phyloP scores from a whole-genome alignment of 164 flowering plant genomes.

The Warburgia ugandensis region DNA sequence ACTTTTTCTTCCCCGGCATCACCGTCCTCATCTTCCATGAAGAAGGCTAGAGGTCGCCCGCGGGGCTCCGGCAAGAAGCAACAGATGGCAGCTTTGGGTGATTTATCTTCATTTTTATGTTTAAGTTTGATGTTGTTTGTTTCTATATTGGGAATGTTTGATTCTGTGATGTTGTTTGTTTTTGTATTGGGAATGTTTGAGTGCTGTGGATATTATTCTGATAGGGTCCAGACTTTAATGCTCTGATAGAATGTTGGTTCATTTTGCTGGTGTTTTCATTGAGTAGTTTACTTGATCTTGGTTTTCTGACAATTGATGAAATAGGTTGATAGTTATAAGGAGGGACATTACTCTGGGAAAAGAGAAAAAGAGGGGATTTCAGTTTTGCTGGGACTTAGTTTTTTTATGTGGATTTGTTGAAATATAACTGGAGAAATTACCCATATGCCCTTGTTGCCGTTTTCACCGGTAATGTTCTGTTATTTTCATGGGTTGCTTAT shows the following conservation, averaged over 20 bases:
- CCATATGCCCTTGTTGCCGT: constrained; percentile 26
- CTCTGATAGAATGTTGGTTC: constrained; percentile 6
- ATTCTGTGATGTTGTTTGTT: background rate
- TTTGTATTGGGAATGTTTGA: background rate
- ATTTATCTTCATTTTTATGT: constrained; percentile 7
- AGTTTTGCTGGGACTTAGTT: constrained; percentile 19
- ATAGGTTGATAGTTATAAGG: background rate
- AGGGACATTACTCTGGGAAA: constrained; percentile 2
- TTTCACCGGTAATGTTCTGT: too few relatives aligned
- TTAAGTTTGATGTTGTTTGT: background rate
- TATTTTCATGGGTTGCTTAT: too few relatives aligned
- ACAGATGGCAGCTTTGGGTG: constrained; percentile 54
- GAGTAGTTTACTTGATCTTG: constrained; percentile 2
- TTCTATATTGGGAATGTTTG: too few relatives aligned
- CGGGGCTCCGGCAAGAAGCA: constrained; percentile 71
- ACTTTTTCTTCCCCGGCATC: constrained; percentile 19
- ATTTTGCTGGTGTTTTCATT: background rate
- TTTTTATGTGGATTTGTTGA: constrained; percentile 9
- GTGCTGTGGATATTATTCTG: constrained; percentile 3
- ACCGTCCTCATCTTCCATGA: constrained; percentile 22
- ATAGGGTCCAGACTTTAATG: constrained; percentile 12
- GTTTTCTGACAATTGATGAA: constrained; percentile 10
- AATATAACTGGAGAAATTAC: constrained; percentile 16
- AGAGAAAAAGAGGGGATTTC: constrained; percentile 3
- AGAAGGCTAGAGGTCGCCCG: constrained; percentile 72